Conservation (phyloP, 2,329 filamentous ascomycete genomes). For the Hypoxylon sp. region DNA sequence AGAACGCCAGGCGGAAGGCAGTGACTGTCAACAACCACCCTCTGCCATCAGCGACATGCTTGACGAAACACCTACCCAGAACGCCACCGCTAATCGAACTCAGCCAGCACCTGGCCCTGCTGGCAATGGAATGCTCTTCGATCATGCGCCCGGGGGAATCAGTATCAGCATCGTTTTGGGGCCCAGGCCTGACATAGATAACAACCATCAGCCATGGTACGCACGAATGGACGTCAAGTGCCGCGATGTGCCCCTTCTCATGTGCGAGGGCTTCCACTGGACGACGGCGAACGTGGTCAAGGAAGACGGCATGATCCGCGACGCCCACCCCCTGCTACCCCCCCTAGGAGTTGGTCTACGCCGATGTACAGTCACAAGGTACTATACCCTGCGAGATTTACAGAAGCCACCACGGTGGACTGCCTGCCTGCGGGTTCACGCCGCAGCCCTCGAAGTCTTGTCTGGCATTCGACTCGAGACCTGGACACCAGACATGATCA, state of each 20-base stretch:
- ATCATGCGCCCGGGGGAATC: background rate
- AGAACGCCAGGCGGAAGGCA: slow-evolving; percentile 2
- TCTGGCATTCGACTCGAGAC: slow-evolving; percentile 14
- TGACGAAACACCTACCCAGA: slow-evolving; percentile 6
- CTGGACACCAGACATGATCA: slow-evolving; percentile 12
- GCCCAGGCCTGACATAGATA: background rate
- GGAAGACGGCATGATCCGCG: slow-evolving; percentile 25
- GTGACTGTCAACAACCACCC: slow-evolving; percentile 5
- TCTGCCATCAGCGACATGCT: slow-evolving; percentile 7
- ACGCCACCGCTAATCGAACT: slow-evolving; percentile 1
- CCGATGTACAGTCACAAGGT: background rate
- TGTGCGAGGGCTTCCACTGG: slow-evolving; percentile 36
- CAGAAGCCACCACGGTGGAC: slow-evolving; percentile 23
- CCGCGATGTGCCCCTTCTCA: slow-evolving; percentile 22
- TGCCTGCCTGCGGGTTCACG: slow-evolving; percentile 13
- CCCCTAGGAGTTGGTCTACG: background rate
- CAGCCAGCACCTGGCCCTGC: slow-evolving; percentile 15
- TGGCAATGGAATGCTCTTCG: slow-evolving; percentile 11
- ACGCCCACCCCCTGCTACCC: background rate
- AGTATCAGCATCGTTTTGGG: background rate
- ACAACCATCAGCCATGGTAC: slow-evolving; percentile 3
- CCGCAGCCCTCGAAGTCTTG: background rate
- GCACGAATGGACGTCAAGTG: slow-evolving; percentile 27
- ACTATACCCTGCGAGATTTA: slow-evolving; percentile 25
- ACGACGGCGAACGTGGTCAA: slow-evolving; percentile 16